Base-by-base conservation (phyloP, 1,284 basidiomycete genomes). In the Ganoderma resinaceum region DNA sequence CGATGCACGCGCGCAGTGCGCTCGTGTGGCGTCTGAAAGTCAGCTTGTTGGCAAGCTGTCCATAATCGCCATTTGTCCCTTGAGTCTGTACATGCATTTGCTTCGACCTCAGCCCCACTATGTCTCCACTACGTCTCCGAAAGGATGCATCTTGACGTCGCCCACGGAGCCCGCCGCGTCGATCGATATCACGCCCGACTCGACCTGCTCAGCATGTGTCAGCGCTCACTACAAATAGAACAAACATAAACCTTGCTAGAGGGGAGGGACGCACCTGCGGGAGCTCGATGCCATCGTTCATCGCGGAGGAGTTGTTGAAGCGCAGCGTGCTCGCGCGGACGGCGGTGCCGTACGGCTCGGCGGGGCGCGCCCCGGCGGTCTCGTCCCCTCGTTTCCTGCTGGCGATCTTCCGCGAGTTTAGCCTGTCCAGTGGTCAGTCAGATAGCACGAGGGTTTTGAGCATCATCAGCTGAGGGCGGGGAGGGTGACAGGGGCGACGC, bases 261-360 rank as follows among this genome's bases (percentile, higher is more conserved):
- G 29, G 12, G 29, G 55, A 43, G 6, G n/a, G 42, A n/a, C 33
- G 55, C 9, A 58, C 55, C 55, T 37, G 55, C 9, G 55, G 55
- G 9, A 58, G 55, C 55, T 37, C 33, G 55, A 58, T 37, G 31
- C 18, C 33, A 33, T 37, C 55, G 31, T 37, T 37, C 33, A 58
- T 58, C 55, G 3, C 55, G 7, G 33, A 57, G 20, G 55, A 58
- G 18, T 37, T 23, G 33, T 58, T 23, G 33, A 58, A 58, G 31
- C 55, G 55, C 33, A 35, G 33, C 31, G 33, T 58, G 55, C 33
- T 58, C 33, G 55, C 55, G 33, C 55, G 55, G 33, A 58, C 33
- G 11, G 55, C 55, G 9, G 55, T 58, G 4, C 55, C 55, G 20
- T 58, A 58, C 55, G n/a, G 9, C 33, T 58, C 55, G 29, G 55